Percentiles rank a stretch among this genome's conserved stretches.
These are phyloP conservation scores for Ceratorhiza oryzae-sativae DNA, from an alignment of 1,284 basidiomycete species.

Conservation along the genomic window DNA sequence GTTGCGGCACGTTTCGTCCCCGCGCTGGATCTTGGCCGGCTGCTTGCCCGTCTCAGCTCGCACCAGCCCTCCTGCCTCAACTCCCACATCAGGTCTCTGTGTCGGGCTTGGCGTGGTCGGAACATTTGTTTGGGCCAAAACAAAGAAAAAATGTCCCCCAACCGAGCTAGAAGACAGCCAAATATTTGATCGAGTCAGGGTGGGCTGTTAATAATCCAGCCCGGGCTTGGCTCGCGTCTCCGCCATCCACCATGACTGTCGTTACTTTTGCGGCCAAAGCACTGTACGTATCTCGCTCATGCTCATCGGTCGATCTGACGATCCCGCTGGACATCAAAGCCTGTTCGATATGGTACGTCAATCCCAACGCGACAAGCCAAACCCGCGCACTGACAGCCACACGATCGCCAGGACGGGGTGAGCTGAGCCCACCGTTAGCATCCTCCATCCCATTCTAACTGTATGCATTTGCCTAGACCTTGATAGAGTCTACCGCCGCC, in stretches of 20 bases:
- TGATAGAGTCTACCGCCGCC: slow-evolving; percentile 42
- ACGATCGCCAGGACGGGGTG: slow-evolving; percentile 16
- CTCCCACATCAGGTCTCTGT: background rate
- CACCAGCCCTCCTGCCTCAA: background rate
- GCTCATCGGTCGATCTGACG: background rate
- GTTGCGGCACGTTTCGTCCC: slow-evolving; percentile 10
- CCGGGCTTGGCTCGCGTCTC: background rate
- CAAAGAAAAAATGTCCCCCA: slow-evolving; percentile 15
- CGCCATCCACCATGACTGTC: background rate
- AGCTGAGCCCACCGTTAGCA: background rate
- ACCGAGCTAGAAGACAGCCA: background rate
- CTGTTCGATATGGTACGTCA: slow-evolving; percentile 35
- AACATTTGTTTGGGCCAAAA: background rate
- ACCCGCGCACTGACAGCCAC: background rate
- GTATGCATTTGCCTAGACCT: slow-evolving; percentile 36
- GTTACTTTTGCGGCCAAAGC: slow-evolving; percentile 8
- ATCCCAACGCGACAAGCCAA: background rate
- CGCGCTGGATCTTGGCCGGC: background rate
- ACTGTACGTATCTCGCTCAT: slow-evolving; percentile 1
- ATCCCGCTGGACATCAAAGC: slow-evolving; percentile 7
- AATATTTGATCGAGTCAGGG: slow-evolving; percentile 1
- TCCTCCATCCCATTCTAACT: background rate
- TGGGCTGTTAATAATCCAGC: background rate
- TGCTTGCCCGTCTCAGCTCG: background rate
- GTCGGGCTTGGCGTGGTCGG: background rate